Evolutionary conservation across 768 basidiomycete species (phyloP), one percentile per base, ranked within the genome.

Genomic region (Leccinum pellstonianum): DNA sequence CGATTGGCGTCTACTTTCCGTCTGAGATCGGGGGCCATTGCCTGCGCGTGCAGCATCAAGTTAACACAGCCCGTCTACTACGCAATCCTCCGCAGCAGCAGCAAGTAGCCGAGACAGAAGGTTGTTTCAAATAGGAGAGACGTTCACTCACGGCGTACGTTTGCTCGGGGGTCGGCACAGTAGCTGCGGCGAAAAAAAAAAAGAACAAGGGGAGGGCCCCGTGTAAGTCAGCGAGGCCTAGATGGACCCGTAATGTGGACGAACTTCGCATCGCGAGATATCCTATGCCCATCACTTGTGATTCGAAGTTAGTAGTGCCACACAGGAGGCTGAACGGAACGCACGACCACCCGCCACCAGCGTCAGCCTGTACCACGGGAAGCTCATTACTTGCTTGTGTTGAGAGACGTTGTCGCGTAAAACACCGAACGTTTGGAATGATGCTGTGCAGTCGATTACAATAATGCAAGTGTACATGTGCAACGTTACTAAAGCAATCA

Each of bases 11-110:
- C 87, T 17, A 88, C 87, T 64, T 82, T 83, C 51, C 82, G 80
- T 64, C 79, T 80, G 61, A 88, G 70, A 74, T 86, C 85, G 62
- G 87, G 87, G 21, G 87, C 79, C 79, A 89, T 78, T 69, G 79
- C 76, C 86, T 88, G 62, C 25, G 57, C 41, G 56, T 43, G 41
- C 29, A 55, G 56, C 43, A 65, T 55, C 14, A 29, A 19, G 19
- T 46, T 9, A 46, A 33, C 46, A 50, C 47, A 29, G 33, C 58
- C 58, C 38, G 19, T 15, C 27, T 7, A 29, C 14, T 7, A 29
- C 11, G 14, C 31, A 31, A 64, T 23, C n/a, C 37, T 49, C 61
- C 50, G 21, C 47, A 10, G n/a, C n/a, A 43, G n/a, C 41, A 43
- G n/a, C n/a, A 14, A 43, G 5, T 43, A 48, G 51, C 14, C 31